A percentile compares a stretch with the other conserved stretches of the same genome.
phyloP scores from a whole-genome alignment of 2,329 filamentous ascomycete species.

The Aspergillus japonicus region DNA sequence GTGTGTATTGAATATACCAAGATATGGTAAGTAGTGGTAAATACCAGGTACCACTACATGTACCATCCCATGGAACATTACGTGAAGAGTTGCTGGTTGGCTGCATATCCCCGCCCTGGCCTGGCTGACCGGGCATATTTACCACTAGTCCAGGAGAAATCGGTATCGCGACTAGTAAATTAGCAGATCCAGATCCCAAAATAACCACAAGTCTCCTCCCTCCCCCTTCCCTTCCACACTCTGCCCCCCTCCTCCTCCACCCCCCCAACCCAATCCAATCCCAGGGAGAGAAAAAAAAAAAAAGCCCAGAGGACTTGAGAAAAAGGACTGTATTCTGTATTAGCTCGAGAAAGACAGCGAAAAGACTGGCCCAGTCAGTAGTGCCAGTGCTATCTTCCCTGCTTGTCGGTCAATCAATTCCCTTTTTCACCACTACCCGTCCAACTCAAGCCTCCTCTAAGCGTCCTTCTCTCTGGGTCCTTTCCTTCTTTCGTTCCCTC shows the following conservation, averaged over 20 bases:
- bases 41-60: not conserved
- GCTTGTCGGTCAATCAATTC: conserved; percentile 26
- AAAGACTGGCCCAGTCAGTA: not conserved
- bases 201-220: conserved; percentile 25
- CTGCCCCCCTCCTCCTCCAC: not conserved
- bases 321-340: not conserved
- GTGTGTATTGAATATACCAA: not conserved
- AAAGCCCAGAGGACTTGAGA: not conserved
- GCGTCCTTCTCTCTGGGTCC: conserved; percentile 27
- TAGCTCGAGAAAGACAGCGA: not conserved
- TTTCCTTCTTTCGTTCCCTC: conserved; percentile 28
- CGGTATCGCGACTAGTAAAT: conserved; percentile 17
- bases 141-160: conserved; percentile 8
- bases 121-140: conserved; percentile 6
- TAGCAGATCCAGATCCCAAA: conserved; percentile 29
- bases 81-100: not conserved
- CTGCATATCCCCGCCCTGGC: not conserved
- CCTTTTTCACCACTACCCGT: conserved; percentile 26
- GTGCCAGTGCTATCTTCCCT: conserved; percentile 27
- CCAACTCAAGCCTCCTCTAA: conserved; percentile 23
- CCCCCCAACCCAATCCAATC: not conserved
- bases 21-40: not conserved
- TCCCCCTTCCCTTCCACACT: conserved; percentile 14
- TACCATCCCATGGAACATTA: not conserved
- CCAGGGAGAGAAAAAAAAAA: not conserved